Evolutionary conservation across 1,284 basidiomycete species (phyloP).

Genomic region (Malassezia equina): DNA sequence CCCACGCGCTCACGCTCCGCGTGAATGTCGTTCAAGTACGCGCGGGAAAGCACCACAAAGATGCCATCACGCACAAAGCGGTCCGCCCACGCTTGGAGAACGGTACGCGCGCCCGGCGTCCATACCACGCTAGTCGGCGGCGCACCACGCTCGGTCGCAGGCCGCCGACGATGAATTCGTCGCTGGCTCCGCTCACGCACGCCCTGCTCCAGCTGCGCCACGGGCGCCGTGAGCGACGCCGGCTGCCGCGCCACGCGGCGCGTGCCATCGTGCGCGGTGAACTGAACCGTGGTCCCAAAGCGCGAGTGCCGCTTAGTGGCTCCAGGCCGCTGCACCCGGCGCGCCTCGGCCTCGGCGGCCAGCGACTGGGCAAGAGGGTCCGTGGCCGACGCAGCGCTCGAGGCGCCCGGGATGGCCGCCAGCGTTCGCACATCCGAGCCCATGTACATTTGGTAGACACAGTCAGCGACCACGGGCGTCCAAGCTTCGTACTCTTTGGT

Average conservation of each 20-base stretch:
- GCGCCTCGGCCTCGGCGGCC: slow-evolving; percentile 28
- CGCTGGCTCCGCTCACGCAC: slow-evolving; percentile 22
- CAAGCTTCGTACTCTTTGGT: slow-evolving; percentile 33
- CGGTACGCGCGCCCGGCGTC: slow-evolving; percentile 26
- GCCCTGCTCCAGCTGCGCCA: slow-evolving; percentile 33
- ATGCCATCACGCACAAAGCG: slow-evolving; percentile 29
- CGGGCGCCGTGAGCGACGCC: slow-evolving; percentile 28
- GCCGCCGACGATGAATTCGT: slow-evolving; percentile 22
- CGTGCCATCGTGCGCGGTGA: slow-evolving; percentile 32
- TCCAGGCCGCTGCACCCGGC: slow-evolving; percentile 14
- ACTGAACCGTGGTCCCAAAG: slow-evolving; percentile 44
- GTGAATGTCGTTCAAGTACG: slow-evolving; percentile 39
- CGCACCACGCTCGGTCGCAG: slow-evolving; percentile 34
- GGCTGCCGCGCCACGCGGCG: slow-evolving; percentile 31
- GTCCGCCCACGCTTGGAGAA: slow-evolving; percentile 37
- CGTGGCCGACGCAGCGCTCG: neutral
- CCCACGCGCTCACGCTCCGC: slow-evolving; percentile 43
- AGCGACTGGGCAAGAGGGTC: slow-evolving; percentile 24
- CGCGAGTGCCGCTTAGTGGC: slow-evolving; percentile 35
- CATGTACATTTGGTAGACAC: slow-evolving; percentile 42
- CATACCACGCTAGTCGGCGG: slow-evolving; percentile 21
- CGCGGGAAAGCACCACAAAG: slow-evolving; percentile 1
- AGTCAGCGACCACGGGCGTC: slow-evolving; percentile 38
- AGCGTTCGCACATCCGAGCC: slow-evolving; percentile 25
- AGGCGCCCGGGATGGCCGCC: slow-evolving; percentile 8